Evolutionary conservation across 2,329 filamentous ascomycete genomes (phyloP), one percentile per base, ranked within the genome.

Genomic region (Phialophora macrospora): DNA sequence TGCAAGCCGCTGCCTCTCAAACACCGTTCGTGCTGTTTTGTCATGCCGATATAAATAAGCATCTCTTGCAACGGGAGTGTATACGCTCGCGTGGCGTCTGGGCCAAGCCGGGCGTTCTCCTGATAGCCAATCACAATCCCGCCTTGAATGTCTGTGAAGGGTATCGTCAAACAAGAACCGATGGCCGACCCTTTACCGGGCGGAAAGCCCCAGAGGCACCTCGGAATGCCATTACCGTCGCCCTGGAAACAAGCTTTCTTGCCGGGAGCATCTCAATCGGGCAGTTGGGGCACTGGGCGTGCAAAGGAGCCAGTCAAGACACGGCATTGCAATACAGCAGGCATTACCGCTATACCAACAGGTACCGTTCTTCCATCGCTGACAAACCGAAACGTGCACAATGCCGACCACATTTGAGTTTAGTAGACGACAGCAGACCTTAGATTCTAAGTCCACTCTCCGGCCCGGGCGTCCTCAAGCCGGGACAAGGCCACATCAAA

Each of bases 31-130:
- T 28, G n/a, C 24, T 32, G 52, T 55, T 44, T 51, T 51, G 48
- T 51, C 52, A 55, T 12, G 28, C 26, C 24, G n/a, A 30, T 30
- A 55, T 55, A 55, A 52, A 30, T 55, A 55, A 30, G 52, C 24
- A 28, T 14, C n/a, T 51, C n/a, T 51, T 51, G 48, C 2, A 2
- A 44, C 38, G 6, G 20, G 48, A 7, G 20, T 51, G 14, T 51
- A 51, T 51, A 51, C 48, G 9, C 22, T 28, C 8, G 20, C 24
- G 8, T 51, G 22, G 48, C 7, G 9, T 22, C 24, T 28, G 4
- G 11, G 48, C 48, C 48, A 51, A 51, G 52, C 24, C 52, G 52
- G 52, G 12, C 28, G 28, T 20, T 55, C 28, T 55, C 52, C 52
- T 55, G 52, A 22, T 24, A 17, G 24, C 52, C 28, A 55, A 55